Conservation (phyloP, 2,329 filamentous ascomycete genomes). For the Xylaria digitata region DNA sequence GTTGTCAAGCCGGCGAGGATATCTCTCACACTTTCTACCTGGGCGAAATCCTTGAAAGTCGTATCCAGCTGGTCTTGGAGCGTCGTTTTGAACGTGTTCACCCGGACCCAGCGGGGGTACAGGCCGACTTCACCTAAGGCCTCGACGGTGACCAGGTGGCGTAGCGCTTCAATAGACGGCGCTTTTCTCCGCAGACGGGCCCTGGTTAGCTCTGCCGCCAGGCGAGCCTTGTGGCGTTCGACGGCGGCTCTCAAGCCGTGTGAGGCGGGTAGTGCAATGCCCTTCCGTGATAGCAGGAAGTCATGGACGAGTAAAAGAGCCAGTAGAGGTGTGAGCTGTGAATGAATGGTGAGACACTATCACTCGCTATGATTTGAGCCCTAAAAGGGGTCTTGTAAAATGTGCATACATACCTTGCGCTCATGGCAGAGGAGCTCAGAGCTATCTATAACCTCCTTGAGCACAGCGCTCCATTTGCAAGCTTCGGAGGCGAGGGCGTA, state of each 20-base stretch:
- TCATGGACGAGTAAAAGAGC: conserved; percentile 89
- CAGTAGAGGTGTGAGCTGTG: conserved; percentile 81
- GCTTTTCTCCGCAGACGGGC: conserved; percentile 78
- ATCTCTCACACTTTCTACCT: conserved; percentile 66
- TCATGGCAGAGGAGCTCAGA: conserved; percentile 81
- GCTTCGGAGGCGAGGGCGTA: conserved; percentile 89
- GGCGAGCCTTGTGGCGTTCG: conserved; percentile 82
- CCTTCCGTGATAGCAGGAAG: conserved; percentile 80
- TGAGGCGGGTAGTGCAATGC: conserved; percentile 81
- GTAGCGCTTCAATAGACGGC: conserved; percentile 74
- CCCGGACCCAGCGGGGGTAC: conserved; percentile 90
- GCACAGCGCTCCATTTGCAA: conserved; percentile 86
- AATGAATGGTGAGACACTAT: conserved; percentile 47
- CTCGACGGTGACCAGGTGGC: conserved; percentile 65
- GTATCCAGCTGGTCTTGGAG: conserved; percentile 77
- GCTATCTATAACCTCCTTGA: conserved; percentile 90
- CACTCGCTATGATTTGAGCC: conserved; percentile 17
- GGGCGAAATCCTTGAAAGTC: conserved; percentile 75
- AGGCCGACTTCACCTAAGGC: conserved; percentile 60
- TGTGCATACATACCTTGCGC: conserved; percentile 74
- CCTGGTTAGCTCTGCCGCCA: conserved; percentile 85
- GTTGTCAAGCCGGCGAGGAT: conserved; percentile 58
- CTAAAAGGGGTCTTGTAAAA: neutral
- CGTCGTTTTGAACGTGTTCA: conserved; percentile 82
- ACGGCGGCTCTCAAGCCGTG: conserved; percentile 83